These are phyloP conservation scores for Microsporum canis DNA, from an alignment of 2,329 filamentous ascomycete species.

Conservation along the genomic window DNA sequence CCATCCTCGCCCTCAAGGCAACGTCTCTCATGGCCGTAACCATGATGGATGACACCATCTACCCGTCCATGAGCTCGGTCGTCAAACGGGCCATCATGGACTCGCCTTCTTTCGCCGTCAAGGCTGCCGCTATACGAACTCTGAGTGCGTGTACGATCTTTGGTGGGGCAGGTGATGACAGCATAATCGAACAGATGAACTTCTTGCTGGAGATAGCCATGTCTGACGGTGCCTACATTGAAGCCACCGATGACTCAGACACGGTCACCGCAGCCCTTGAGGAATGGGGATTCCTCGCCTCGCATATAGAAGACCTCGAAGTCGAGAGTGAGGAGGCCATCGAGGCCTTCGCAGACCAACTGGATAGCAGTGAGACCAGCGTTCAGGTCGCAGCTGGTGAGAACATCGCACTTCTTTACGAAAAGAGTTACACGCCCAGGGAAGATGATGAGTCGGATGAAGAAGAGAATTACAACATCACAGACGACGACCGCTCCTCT, in stretches of 20 bases:
- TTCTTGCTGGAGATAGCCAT: conserved; percentile 67
- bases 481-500: conserved; percentile 34
- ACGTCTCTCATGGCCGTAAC: conserved; percentile 60
- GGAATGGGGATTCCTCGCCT: conserved; percentile 71
- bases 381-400: conserved; percentile 69
- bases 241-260: conserved; percentile 56
- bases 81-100: conserved; percentile 56
- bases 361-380: conserved; percentile 59
- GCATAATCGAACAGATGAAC: conserved; percentile 59
- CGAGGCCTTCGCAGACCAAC: conserved; percentile 73
- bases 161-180: conserved; percentile 58
- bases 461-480: conserved; percentile 34
- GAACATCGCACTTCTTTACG: conserved; percentile 73
- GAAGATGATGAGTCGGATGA: conserved; percentile 46
- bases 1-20: conserved; percentile 58
- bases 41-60: conserved; percentile 52
- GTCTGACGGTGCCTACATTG: conserved; percentile 62
- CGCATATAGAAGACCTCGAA: conserved; percentile 63
- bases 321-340: conserved; percentile 59
- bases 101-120: conserved; percentile 52
- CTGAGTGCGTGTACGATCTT: conserved; percentile 63
- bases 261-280: conserved; percentile 65
- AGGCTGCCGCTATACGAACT: conserved; percentile 60
- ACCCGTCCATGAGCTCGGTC: conserved; percentile 47
- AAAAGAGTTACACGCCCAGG: conserved; percentile 53